Evolutionary conservation across 2,329 filamentous ascomycete genomes (phyloP).

Genomic region (Pseudogymnoascus pannorum): DNA sequence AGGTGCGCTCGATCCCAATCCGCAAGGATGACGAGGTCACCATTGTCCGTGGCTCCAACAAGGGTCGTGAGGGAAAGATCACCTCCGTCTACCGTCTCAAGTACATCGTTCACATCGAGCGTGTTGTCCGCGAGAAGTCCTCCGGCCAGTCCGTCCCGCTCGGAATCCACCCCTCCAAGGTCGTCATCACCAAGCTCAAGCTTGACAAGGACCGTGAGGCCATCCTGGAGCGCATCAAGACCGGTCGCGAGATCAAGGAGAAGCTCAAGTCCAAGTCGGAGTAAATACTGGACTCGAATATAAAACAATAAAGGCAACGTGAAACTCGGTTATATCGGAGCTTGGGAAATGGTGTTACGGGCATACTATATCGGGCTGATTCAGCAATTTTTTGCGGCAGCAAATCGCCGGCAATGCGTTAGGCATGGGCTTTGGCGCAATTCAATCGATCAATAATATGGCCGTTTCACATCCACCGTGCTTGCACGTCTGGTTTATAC

Average conservation of each 20-base stretch:
- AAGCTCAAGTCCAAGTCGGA: conserved; percentile 40
- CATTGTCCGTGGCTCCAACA: conserved; percentile 88
- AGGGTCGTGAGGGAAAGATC: conserved; percentile 98
- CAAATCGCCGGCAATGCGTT: conserved; percentile 16
- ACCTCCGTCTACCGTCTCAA: conserved; percentile 97
- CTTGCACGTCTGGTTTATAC: conserved; percentile 32
- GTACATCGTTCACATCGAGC: conserved; percentile 95
- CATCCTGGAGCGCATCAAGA: conserved; percentile 79
- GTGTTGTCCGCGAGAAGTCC: conserved; percentile 93
- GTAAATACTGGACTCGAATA: conserved; percentile 12
- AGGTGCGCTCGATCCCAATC: conserved; percentile 94
- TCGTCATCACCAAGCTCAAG: conserved; percentile 98
- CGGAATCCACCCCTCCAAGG: conserved; percentile 92
- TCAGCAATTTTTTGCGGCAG: conserved; percentile 8
- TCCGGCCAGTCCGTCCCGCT: conserved; percentile 93
- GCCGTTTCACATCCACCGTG: conserved; percentile 58
- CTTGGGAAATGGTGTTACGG: conserved; percentile 12
- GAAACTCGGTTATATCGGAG: conserved; percentile 11
- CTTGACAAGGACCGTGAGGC: conserved; percentile 89
- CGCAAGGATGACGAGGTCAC: conserved; percentile 95
- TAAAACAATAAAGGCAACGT: conserved; percentile 10
- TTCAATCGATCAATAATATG: conserved; percentile 43
- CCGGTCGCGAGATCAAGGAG: conserved; percentile 66
- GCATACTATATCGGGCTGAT: conserved; percentile 10
- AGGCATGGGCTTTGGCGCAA: conserved; percentile 29